Evolutionary conservation across 306 rosid genomes (phyloP).

Genomic region (Inga leiocalycina): DNA sequence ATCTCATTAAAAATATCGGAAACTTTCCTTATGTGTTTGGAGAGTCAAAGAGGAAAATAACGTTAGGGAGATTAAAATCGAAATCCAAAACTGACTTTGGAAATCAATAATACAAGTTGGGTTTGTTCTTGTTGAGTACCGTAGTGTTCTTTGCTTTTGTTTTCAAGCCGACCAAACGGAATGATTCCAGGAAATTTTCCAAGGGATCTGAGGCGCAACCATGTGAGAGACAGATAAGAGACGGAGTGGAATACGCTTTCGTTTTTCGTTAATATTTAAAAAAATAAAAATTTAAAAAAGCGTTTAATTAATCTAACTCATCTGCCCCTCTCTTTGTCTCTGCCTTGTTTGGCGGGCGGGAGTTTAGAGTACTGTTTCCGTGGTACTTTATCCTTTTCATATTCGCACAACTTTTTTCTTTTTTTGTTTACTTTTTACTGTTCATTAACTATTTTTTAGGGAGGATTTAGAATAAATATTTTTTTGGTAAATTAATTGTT

Average conservation of each 20-base stretch:
- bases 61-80: not conserved
- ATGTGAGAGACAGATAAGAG: constrained; percentile 40
- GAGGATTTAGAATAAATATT: too few species aligned
- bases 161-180: constrained; percentile 43
- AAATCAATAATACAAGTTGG: not conserved
- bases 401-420: not conserved
- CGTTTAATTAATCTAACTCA: constrained; percentile 2
- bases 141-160: not conserved
- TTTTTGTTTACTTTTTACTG: not conserved
- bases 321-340: constrained; percentile 31
- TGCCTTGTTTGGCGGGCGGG: constrained; percentile 36
- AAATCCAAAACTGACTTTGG: not conserved
- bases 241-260: constrained; percentile 20
- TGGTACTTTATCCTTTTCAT: constrained; percentile 51
- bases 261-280: not conserved
- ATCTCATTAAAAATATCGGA: not conserved
- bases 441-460: not conserved
- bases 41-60: not conserved
- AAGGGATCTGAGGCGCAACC: constrained; percentile 47
- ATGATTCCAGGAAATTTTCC: constrained; percentile 19
- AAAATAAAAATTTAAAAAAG: not conserved
- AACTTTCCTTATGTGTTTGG: not conserved
- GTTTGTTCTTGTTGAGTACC: not conserved
- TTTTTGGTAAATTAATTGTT: too few species aligned
- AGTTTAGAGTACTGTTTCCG: constrained; percentile 56